Evolutionary conservation across 2,329 filamentous ascomycete genomes (phyloP), one percentile per base, ranked within the genome.

Genomic region (Nannizziopsis barbatae): DNA sequence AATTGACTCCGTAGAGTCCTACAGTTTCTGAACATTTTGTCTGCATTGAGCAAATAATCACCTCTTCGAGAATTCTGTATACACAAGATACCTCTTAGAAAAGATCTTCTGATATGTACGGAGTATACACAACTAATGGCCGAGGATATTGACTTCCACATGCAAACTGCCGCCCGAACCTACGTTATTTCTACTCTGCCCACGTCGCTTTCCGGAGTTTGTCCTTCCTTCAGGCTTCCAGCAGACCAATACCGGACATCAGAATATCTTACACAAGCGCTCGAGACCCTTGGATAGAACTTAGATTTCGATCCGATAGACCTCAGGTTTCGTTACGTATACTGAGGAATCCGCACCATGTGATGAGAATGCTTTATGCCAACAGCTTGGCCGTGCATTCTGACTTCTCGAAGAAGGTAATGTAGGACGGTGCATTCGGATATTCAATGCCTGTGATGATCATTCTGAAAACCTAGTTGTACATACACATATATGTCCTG

Each of bases 281-380:
- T 22, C 38, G 30, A 47, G 18, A 31, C 31, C 45, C 8, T 35
- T 32, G 45, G 45, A 42, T 42, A 36, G 38, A 18, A 15, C 11
- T 15, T 36, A 15, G 4, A 15, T n/a, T 36, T 15, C 10, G 12
- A 4, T 12, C 33, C 11, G 33, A 15, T 36, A 15, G 33, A 12
- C 33, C 11, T 36, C 10, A 12, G 33, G 22, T 27, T 27, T 27
- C 22, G 22, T 27, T 27, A 7, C 4, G 22, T 3, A 27, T 27
- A 27, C 22, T 27, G 22, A 27, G 22, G 22, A 27, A 27, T 27
- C 22, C 22, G 22, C 22, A 27, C 22, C 22, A 27, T 27, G 22
- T 27, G 22, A 27, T 27, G 22, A 27, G 7, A 27, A 27, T 27
- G n/a, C n/a, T n/a, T n/a, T n/a, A 37, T 17, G 9, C 35, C n/a